Conservation (phyloP, 2,329 filamentous ascomycete genomes). For the Pyrenophora teres region DNA sequence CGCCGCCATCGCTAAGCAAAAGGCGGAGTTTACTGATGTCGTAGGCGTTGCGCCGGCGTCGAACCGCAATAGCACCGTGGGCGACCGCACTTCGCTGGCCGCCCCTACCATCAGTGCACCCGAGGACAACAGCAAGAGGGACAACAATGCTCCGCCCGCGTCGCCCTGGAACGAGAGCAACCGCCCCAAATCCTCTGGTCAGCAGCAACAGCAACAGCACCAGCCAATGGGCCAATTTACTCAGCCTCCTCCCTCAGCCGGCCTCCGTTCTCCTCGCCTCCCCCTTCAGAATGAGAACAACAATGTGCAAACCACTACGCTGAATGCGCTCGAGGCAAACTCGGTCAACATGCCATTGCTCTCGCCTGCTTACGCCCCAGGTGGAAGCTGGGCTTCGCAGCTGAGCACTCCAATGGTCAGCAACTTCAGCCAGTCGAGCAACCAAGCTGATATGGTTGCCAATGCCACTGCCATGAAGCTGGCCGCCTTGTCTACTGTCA, state of each 20-base stretch:
- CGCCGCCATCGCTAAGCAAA: conserved; percentile 97
- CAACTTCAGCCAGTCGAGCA: conserved; percentile 70
- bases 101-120: conserved; percentile 76
- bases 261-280: conserved; percentile 79
- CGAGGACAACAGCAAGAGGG: conserved; percentile 65
- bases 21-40: conserved; percentile 95
- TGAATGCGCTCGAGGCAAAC: conserved; percentile 72
- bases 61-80: conserved; percentile 87
- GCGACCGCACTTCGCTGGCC: conserved; percentile 74
- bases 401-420: conserved; percentile 95
- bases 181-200: conserved; percentile 78
- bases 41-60: conserved; percentile 88
- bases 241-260: conserved; percentile 76
- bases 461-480: conserved; percentile 99
- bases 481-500: conserved; percentile 93
- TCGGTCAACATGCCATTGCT: conserved; percentile 77
- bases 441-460: conserved; percentile 95
- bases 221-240: conserved; percentile 85
- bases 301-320: conserved; percentile 81
- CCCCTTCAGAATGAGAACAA: conserved; percentile 66
- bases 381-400: conserved; percentile 98
- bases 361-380: conserved; percentile 75
- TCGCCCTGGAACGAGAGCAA: conserved; percentile 77
- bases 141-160: conserved; percentile 64
- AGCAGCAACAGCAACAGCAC: conserved; percentile 58